phyloP scores from a whole-genome alignment of 306 rosid species.

The Cucurbita pepo region DNA sequence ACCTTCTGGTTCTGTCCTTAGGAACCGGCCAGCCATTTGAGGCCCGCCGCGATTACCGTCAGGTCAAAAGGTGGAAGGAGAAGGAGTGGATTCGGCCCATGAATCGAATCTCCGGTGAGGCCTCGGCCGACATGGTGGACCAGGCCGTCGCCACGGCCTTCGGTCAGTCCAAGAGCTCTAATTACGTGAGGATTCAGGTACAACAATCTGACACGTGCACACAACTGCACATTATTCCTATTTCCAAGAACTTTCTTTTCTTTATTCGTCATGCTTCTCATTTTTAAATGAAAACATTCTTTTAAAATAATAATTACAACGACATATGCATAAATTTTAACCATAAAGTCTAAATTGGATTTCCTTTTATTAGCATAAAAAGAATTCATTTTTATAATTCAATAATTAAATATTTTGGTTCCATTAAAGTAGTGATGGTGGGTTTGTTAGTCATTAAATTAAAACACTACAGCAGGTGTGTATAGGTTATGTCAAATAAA shows the following conservation, averaged over 20 bases:
- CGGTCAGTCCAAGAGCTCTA: constrained; percentile 52
- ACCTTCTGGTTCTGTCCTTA: constrained; percentile 68
- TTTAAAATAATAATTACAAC: neutral
- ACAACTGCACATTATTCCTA: neutral
- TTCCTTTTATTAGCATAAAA: neutral
- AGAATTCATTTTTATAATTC: neutral
- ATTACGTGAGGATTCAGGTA: constrained; percentile 96
- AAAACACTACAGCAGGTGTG: too few species aligned
- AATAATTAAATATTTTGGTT: neutral
- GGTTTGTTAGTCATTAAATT: neutral
- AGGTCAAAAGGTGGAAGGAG: constrained; percentile 62
- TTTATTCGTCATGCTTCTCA: neutral
- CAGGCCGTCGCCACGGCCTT: constrained; percentile 96
- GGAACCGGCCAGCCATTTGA: constrained; percentile 74
- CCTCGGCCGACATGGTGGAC: constrained; percentile 80
- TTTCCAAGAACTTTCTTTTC: neutral
- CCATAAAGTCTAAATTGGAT: neutral
- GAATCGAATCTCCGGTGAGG: constrained; percentile 72
- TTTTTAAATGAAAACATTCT: neutral
- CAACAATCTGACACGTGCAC: constrained; percentile 4
- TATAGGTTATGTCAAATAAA: too few species aligned
- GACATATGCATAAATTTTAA: neutral
- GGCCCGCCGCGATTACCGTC: constrained; percentile 43
- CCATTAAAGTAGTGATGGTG: neutral
- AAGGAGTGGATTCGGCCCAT: constrained; percentile 91